phyloP scores from a whole-genome alignment of 495 filamentous ascomycete species.

The Cenococcum geophilum region DNA sequence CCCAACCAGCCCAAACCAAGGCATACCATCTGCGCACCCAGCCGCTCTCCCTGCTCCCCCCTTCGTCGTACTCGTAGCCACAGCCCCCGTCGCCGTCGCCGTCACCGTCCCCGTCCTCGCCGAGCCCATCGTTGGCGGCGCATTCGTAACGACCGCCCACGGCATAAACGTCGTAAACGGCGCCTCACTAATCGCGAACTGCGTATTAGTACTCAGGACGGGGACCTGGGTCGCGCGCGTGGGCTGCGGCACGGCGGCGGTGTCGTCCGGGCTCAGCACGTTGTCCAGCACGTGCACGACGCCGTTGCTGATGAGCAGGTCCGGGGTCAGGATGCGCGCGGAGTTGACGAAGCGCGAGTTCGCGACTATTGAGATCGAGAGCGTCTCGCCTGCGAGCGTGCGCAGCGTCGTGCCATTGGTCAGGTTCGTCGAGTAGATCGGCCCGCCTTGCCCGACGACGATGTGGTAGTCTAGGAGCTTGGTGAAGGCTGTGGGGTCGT shows the following conservation, averaged over 20 bases:
- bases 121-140: neutral
- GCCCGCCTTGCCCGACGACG: neutral
- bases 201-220: neutral
- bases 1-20: neutral
- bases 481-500: constrained; percentile 4
- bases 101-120: neutral
- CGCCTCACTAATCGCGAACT: neutral
- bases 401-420: constrained; percentile 11
- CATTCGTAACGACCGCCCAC: neutral
- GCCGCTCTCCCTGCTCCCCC: neutral
- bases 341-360: constrained; percentile 21
- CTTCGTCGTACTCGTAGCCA: neutral
- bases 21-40: neutral
- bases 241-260: neutral
- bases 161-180: constrained; percentile 3
- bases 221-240: neutral
- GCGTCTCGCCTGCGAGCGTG: constrained; percentile 10
- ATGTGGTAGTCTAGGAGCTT: constrained; percentile 23
- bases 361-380: constrained; percentile 13
- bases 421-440: constrained; percentile 9
- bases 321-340: constrained; percentile 20
- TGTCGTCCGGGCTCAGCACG: neutral
- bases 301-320: constrained; percentile 27
- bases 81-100: neutral
- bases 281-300: constrained; percentile 25